Percentiles rank a stretch among this genome's conserved stretches.
These are phyloP conservation scores for Colletotrichum sp. DNA, from an alignment of 2,329 filamentous ascomycete species.

Conservation along the genomic window DNA sequence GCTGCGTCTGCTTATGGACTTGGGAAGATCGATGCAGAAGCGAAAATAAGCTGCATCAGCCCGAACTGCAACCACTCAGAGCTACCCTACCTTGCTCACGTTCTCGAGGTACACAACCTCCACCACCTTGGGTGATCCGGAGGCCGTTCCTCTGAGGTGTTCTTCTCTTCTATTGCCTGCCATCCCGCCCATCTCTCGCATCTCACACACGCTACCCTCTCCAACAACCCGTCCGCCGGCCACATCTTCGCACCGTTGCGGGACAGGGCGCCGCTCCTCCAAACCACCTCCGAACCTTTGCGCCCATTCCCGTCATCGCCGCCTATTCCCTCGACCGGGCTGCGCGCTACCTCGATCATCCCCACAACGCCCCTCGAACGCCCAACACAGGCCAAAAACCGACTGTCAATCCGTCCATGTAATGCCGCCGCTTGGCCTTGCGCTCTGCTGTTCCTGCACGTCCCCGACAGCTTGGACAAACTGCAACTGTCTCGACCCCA, in stretches of 20 bases:
- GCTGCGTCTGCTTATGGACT: conserved; percentile 6
- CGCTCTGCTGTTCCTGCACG: conserved; percentile 15
- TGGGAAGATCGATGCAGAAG: conserved; percentile 15
- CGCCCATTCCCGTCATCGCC: not conserved
- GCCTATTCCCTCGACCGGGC: not conserved
- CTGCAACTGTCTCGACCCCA: conserved; percentile 18
- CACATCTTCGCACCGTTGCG: not conserved
- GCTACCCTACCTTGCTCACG: not conserved
- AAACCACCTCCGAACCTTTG: not conserved
- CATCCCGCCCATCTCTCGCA: not conserved
- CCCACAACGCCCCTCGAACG: conserved; percentile 1
- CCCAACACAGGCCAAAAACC: not conserved
- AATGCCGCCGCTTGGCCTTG: conserved; percentile 18
- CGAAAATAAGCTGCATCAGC: conserved; percentile 22
- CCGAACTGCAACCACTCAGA: conserved; percentile 12
- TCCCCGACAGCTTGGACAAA: conserved; percentile 18
- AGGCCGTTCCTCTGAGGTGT: not conserved
- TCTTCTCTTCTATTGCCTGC: not conserved
- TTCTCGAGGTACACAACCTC: conserved; percentile 1
- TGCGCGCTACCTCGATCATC: not conserved
- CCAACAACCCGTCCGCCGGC: not conserved
- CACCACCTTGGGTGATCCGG: not conserved
- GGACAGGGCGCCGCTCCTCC: not conserved
- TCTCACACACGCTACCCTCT: not conserved
- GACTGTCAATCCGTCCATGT: conserved; percentile 10